These are phyloP conservation scores for Aspergillus sparsus DNA, from an alignment of 495 filamentous ascomycete genomes.

Conservation along the genomic window DNA sequence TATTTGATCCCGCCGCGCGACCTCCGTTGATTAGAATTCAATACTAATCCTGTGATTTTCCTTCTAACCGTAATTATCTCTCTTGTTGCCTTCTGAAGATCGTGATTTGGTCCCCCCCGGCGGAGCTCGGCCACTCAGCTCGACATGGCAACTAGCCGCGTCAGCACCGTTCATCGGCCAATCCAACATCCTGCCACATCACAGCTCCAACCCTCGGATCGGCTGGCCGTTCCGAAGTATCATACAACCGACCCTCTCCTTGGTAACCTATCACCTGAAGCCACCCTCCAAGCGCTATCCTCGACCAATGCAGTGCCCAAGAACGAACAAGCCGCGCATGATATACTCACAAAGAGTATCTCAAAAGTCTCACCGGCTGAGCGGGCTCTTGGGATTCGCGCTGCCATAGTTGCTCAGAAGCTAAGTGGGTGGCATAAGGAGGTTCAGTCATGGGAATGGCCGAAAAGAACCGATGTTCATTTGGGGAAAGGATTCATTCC, in stretches of 20 bases:
- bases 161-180: conserved; percentile 30
- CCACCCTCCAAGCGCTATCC: conserved; percentile 56
- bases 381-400: conserved; percentile 70
- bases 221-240: conserved; percentile 31
- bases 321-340: conserved; percentile 45
- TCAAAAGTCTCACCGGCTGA: conserved; percentile 66
- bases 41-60: conserved; percentile 18
- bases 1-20: conserved; percentile 23
- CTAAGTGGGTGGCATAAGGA: conserved; percentile 78
- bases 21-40: conserved; percentile 25
- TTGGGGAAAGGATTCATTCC: conserved; percentile 58
- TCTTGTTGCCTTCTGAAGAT: conserved; percentile 2
- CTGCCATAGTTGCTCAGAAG: conserved; percentile 71
- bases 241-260: conserved; percentile 52
- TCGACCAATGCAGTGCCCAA: conserved; percentile 57
- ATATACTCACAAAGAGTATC: conserved; percentile 63
- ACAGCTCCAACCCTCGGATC: conserved; percentile 31
- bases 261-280: conserved; percentile 54
- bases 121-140: conserved; percentile 42
- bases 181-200: conserved; percentile 34
- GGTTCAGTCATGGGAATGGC: conserved; percentile 75
- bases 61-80: background rate
- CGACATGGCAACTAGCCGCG: conserved; percentile 43
- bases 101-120: conserved; percentile 8
- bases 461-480: conserved; percentile 40